Conservation (phyloP, 129 eudicot species). For the Heracleum sosnowskyi region DNA sequence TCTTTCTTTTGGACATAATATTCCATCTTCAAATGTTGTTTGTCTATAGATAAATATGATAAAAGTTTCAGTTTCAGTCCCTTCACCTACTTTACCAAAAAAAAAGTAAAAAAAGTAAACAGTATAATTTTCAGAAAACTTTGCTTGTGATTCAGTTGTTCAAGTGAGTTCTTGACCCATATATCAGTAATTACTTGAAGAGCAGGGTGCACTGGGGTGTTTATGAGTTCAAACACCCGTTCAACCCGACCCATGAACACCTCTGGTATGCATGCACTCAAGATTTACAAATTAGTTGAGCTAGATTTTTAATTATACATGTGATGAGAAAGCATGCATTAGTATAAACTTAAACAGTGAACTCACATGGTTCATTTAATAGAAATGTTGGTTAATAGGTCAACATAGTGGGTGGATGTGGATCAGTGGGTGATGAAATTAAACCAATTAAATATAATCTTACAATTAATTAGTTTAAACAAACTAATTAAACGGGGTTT, state of each 20-base stretch:
- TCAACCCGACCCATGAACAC: no score
- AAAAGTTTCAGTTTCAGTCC: neutral
- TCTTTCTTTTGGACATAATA: neutral
- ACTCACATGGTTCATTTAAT: slow-evolving; percentile 46
- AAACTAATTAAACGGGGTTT: neutral
- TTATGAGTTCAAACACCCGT: no score
- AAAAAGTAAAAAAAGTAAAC: neutral
- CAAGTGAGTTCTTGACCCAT: no score
- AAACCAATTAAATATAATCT: slow-evolving; percentile 13
- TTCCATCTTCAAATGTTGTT: no score
- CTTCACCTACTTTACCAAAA: neutral
- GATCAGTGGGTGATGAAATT: neutral
- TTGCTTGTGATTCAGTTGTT: neutral
- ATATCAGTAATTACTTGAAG: no score
- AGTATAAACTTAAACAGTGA: neutral
- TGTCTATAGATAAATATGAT: neutral
- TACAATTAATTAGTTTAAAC: neutral
- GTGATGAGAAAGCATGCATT: neutral
- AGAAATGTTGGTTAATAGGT: slow-evolving; percentile 22
- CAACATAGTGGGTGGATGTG: slow-evolving; percentile 16
- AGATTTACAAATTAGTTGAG: neutral
- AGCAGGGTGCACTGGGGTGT: no score
- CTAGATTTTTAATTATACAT: neutral
- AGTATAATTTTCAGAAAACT: no score
- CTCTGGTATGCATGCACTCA: no score